A percentile compares a stretch with the other conserved stretches of the same genome.
phyloP scores from a whole-genome alignment of 1,139 yeast species.

The Wickerhamomyces sp. region DNA sequence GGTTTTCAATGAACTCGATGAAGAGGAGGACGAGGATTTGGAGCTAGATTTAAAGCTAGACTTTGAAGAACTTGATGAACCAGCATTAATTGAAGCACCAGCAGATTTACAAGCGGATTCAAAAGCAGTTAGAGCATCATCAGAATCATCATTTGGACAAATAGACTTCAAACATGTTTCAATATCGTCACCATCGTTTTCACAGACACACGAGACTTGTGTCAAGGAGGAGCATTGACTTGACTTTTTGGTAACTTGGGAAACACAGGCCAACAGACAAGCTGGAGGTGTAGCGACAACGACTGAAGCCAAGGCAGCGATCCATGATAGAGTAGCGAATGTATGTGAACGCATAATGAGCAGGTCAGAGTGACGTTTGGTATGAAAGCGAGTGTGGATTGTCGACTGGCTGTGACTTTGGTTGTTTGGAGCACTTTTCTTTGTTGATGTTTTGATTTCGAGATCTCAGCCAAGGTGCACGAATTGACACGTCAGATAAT shows the following conservation, averaged over 20 bases:
- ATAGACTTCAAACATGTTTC: conserved; percentile 54
- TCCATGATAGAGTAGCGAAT: background rate
- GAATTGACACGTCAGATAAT: too few species aligned
- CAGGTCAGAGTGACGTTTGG: background rate
- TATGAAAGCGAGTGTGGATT: background rate
- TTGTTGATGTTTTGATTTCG: background rate
- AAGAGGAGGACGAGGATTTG: background rate
- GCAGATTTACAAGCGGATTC: conserved; percentile 45
- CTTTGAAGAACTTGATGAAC: conserved; percentile 19
- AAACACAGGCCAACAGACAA: conserved; percentile 80
- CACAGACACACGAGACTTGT: conserved; percentile 63
- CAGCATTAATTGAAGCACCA: conserved; percentile 28
- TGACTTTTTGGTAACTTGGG: conserved; percentile 54
- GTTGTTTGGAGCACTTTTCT: background rate
- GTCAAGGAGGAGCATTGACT: conserved; percentile 52
- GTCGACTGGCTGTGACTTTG: too few species aligned
- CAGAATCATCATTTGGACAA: conserved; percentile 62
- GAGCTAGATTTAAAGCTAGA: conserved; percentile 6
- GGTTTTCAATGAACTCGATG: background rate
- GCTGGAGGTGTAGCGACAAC: conserved; percentile 70
- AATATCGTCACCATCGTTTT: conserved; percentile 44
- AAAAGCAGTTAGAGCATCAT: conserved; percentile 54
- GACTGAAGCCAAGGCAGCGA: background rate
- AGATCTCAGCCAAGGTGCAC: too few species aligned
- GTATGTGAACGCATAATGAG: background rate